Conservation (phyloP, 176 grass and related monocot species). For the Hsuehochloa calcarea region DNA sequence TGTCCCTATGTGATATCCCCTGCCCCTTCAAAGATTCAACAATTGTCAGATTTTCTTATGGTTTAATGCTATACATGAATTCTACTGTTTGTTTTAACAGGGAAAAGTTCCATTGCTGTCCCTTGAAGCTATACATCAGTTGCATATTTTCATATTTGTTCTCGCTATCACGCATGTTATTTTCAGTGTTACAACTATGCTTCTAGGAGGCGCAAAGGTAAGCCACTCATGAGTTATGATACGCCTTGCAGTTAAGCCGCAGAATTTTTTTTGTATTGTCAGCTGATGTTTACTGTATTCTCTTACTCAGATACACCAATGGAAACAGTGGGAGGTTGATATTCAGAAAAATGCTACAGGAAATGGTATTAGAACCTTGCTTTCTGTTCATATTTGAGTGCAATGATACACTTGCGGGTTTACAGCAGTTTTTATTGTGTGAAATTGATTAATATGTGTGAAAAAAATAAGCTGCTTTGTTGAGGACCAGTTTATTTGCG, state of each 20-base stretch:
- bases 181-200: conserved; percentile 79
- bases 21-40: neutral
- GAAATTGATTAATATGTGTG: neutral
- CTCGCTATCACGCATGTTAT: conserved; percentile 79
- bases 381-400: conserved; percentile 21
- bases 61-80: neutral
- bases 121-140: conserved; percentile 75
- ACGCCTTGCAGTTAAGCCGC: neutral
- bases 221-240: neutral
- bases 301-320: conserved; percentile 69
- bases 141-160: conserved; percentile 97
- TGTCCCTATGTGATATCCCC: neutral
- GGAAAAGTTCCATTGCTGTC: conserved; percentile 69
- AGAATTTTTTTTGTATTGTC: neutral
- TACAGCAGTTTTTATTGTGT: neutral
- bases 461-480: neutral
- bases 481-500: neutral
- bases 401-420: conserved; percentile 1
- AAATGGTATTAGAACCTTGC: conserved; percentile 50
- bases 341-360: conserved; percentile 51
- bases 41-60: neutral
- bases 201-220: conserved; percentile 77
- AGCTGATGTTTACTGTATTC: neutral
- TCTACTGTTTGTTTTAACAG: conserved; percentile 37
- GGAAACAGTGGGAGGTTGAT: conserved; percentile 82